Percentiles rank a stretch among this genome's conserved stretches.
Conservation (phyloP, 352 stramenopile genomes). For the Phytopythium sindhum region DNA sequence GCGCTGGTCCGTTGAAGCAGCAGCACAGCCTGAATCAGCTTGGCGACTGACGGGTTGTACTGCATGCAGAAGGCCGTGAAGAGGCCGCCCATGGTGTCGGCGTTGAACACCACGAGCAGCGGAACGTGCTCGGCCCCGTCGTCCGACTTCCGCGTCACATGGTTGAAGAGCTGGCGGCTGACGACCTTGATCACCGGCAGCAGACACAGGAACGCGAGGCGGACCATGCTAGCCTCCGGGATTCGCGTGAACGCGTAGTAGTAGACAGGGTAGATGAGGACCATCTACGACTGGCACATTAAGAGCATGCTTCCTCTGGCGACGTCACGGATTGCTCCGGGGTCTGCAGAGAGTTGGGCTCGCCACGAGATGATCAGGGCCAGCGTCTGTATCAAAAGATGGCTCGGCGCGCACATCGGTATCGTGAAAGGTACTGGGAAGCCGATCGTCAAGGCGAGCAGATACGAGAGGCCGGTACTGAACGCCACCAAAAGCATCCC, state of each 20-base stretch:
- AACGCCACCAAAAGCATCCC: conserved; percentile 7
- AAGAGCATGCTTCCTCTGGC: conserved; percentile 7
- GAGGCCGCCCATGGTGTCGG: conserved; percentile 41
- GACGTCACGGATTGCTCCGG: conserved; percentile 1
- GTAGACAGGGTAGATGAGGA: conserved; percentile 21
- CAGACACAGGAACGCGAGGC: conserved; percentile 17
- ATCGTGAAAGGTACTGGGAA: conserved; percentile 18
- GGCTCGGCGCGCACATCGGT: conserved; percentile 7
- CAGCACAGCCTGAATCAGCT: conserved; percentile 9
- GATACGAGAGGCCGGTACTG: conserved; percentile 4
- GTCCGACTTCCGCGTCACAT: conserved; percentile 17
- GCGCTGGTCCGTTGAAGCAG: conserved; percentile 2
- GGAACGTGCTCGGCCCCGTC: conserved; percentile 15
- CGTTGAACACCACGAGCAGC: conserved; percentile 32
- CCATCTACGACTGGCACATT: conserved; percentile 7
- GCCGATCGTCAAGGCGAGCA: conserved; percentile 8
- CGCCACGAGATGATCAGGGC: conserved; percentile 5
- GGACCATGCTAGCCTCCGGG: background rate
- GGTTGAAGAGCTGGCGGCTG: conserved; percentile 20
- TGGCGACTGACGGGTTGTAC: conserved; percentile 16
- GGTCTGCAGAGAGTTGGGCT: conserved; percentile 4
- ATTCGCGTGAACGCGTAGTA: conserved; percentile 18
- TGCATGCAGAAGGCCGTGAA: conserved; percentile 35
- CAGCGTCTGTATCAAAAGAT: conserved; percentile 10
- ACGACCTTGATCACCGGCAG: conserved; percentile 30